phyloP scores from a whole-genome alignment of 2,329 filamentous ascomycete genomes.

The Verticillium tricorpus region DNA sequence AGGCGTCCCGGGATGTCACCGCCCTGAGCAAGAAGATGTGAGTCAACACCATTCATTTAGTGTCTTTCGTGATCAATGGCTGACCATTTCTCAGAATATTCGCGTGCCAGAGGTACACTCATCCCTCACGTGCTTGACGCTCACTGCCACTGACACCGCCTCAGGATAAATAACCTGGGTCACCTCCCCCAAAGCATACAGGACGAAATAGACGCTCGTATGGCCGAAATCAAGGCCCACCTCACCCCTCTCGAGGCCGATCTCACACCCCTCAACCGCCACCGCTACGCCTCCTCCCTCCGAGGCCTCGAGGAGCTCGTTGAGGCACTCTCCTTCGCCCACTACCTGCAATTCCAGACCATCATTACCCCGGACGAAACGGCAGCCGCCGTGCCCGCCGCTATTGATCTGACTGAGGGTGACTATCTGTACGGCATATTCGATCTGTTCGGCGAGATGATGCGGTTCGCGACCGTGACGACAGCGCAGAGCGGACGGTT shows the following conservation, averaged over 20 bases:
- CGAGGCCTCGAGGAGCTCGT: conserved; percentile 91
- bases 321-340: conserved; percentile 82
- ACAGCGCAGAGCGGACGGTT: conserved; percentile 68
- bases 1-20: conserved; percentile 88
- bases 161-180: conserved; percentile 10
- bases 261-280: conserved; percentile 71
- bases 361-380: conserved; percentile 67
- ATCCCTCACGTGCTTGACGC: neutral
- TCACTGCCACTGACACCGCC: conserved; percentile 4
- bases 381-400: conserved; percentile 38
- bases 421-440: conserved; percentile 92
- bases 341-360: conserved; percentile 76
- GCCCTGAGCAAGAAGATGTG: conserved; percentile 96
- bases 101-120: conserved; percentile 30
- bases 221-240: conserved; percentile 65
- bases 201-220: conserved; percentile 65
- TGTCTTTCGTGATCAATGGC: neutral
- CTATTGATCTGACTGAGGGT: conserved; percentile 65
- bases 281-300: conserved; percentile 76
- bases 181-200: conserved; percentile 40
- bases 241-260: conserved; percentile 68
- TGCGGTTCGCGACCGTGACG: conserved; percentile 89
- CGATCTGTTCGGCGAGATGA: conserved; percentile 92
- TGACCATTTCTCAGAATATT: conserved; percentile 25
- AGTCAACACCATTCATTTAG: conserved; percentile 17